Evolutionary conservation across 805 yeast species (phyloP).

Genomic region (Candida orba): DNA sequence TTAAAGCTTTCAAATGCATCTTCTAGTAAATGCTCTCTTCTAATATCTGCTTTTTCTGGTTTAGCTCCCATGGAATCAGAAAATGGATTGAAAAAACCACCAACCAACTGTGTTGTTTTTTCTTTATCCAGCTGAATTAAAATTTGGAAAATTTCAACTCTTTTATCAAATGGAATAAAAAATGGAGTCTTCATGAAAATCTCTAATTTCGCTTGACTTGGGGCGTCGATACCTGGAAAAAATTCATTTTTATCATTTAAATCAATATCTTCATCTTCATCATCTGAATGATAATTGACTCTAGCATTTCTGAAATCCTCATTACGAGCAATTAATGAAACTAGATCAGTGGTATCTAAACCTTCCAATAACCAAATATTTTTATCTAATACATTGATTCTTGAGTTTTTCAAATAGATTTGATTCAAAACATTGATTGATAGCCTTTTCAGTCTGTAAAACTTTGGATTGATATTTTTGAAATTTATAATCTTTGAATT

Average conservation of each 20-base stretch:
- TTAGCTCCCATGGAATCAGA: slow-evolving; percentile 15
- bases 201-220: slow-evolving; percentile 31
- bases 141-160: slow-evolving; percentile 67
- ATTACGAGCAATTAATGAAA: slow-evolving; percentile 33
- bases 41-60: slow-evolving; percentile 44
- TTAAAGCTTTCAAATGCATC: slow-evolving; percentile 66
- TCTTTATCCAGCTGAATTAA: slow-evolving; percentile 50
- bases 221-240: slow-evolving; percentile 6
- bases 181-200: slow-evolving; percentile 66
- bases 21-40: slow-evolving; percentile 62
- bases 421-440: slow-evolving; percentile 55
- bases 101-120: slow-evolving; percentile 3
- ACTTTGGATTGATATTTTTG: slow-evolving; percentile 1
- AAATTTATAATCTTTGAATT: slow-evolving; percentile 6
- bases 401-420: slow-evolving; percentile 56
- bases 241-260: neutral
- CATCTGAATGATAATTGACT: slow-evolving; percentile 18
- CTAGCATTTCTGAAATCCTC: slow-evolving; percentile 29
- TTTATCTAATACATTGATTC: slow-evolving; percentile 43
- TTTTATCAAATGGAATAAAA: slow-evolving; percentile 63
- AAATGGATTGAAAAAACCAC: slow-evolving; percentile 5
- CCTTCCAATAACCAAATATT: slow-evolving; percentile 47
- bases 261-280: slow-evolving; percentile 9
- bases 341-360: slow-evolving; percentile 29
- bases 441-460: slow-evolving; percentile 23